phyloP scores from a whole-genome alignment of 192 early-diverging fungal genomes.

The Diversispora eburnea region DNA sequence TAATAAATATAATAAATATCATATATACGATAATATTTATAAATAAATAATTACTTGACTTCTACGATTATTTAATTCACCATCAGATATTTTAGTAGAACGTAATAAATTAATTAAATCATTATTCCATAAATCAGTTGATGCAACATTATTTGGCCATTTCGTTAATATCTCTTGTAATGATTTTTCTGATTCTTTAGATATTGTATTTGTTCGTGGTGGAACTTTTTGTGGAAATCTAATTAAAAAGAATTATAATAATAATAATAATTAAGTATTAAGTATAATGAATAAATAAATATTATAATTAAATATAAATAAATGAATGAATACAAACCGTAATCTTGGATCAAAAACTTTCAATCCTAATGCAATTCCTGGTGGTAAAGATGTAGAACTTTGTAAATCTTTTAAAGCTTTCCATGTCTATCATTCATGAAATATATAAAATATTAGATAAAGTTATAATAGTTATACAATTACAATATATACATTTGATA shows the following conservation, averaged over 20 bases:
- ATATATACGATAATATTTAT: neutral
- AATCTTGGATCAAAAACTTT: slow-evolving; percentile 83
- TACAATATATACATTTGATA: neutral
- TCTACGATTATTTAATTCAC: slow-evolving; percentile 50
- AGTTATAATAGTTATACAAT: neutral
- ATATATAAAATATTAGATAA: neutral
- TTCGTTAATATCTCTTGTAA: slow-evolving; percentile 43
- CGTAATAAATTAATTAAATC: slow-evolving; percentile 38
- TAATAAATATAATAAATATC: no score
- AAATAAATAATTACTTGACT: slow-evolving; percentile 29
- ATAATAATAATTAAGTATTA: neutral
- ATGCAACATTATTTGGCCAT: slow-evolving; percentile 58
- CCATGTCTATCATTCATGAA: slow-evolving; percentile 41
- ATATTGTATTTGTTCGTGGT: slow-evolving; percentile 34
- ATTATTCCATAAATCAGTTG: slow-evolving; percentile 58
- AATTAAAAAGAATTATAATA: neutral
- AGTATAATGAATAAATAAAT: neutral
- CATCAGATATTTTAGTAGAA: slow-evolving; percentile 49
- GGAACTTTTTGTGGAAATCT: slow-evolving; percentile 57
- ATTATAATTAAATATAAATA: neutral
- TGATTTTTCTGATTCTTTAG: slow-evolving; percentile 30
- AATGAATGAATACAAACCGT: slow-evolving; percentile 40
- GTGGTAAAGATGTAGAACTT: slow-evolving; percentile 70
- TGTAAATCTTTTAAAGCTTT: slow-evolving; percentile 44
- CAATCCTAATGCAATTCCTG: slow-evolving; percentile 76